Evolutionary conservation across 2,329 filamentous ascomycete genomes (phyloP), one percentile per base, ranked within the genome.

Genomic region (Monilinia laxa): DNA sequence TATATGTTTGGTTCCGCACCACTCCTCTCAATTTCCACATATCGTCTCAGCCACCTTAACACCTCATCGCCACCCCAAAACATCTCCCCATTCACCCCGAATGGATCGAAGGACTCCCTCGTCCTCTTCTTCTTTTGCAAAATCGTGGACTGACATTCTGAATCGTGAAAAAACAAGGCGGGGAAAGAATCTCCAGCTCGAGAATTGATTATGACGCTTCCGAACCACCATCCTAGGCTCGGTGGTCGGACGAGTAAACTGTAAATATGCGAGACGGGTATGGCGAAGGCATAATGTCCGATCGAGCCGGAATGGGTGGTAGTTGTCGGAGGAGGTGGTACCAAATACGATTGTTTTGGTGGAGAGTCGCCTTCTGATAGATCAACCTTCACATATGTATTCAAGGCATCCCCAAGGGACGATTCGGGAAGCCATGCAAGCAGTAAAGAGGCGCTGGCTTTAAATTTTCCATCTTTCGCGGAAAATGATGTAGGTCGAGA

Each of bases 61-160:
- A 98, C 90, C 79, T 99, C 94, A 76, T 99, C 95, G 6, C 95
- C 95, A 66, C 95, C 96, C 95, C 96, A 99, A 76, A 97, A 98
- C 83, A 97, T 89, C 76, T 91, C 87, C 0, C 94, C 94, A 70
- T 85, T 85, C 69, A 92, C 91, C 20, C 90, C 89, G 77, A 97
- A 97, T 0, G 93, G 93, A 73, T 97, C 93, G 74, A 99, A 98
- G 54, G 82, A 91, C 73, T 97, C 92, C 69, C 85, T 86, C 0
- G 92, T 87, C 64, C 91, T 82, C 79, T 89, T 92, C 83, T 95
- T 96, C 80, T 96, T 92, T 78, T 98, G 94, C 66, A 96, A 79
- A 28, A 98, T 96, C 0, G 95, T 99, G 64, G 91, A 96, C 79
- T 97, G 91, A 75, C 95, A 99, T 80, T 99, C 95, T 70, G 88